phyloP scores from a whole-genome alignment of 768 basidiomycete genomes.

The Sutorius australiensis region DNA sequence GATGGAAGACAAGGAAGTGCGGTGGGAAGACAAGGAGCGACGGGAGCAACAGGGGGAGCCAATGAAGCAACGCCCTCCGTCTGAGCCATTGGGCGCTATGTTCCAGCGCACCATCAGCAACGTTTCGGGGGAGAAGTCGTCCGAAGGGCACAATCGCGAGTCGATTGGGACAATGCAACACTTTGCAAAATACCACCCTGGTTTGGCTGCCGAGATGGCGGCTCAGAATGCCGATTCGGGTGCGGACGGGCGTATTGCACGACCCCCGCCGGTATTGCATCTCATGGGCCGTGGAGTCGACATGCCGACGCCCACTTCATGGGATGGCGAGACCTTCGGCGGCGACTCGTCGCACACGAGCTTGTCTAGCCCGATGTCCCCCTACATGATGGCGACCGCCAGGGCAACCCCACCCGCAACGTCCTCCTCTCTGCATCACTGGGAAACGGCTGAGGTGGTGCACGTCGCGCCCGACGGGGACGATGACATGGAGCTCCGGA shows the following conservation, averaged over 20 bases:
- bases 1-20: slow-evolving; percentile 49
- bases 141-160: slow-evolving; percentile 35
- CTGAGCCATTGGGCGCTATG: slow-evolving; percentile 52
- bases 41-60: slow-evolving; percentile 32
- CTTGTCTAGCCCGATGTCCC: slow-evolving; percentile 45
- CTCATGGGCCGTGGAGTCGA: slow-evolving; percentile 43
- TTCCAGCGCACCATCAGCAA: slow-evolving; percentile 58
- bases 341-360: slow-evolving; percentile 46
- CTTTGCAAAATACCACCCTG: slow-evolving; percentile 58
- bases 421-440: slow-evolving; percentile 48
- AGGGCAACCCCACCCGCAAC: slow-evolving; percentile 62
- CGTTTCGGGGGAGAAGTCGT: slow-evolving; percentile 46
- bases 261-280: slow-evolving; percentile 37
- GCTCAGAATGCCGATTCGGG: slow-evolving; percentile 26
- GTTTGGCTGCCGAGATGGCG: slow-evolving; percentile 51
- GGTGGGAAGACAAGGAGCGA: slow-evolving; percentile 40
- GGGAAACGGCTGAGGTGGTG: slow-evolving; percentile 69
- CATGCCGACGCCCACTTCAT: slow-evolving; percentile 40
- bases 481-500: slow-evolving; percentile 12
- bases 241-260: slow-evolving; percentile 18
- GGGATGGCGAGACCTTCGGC: slow-evolving; percentile 47
- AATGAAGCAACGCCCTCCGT: slow-evolving; percentile 38
- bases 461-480: slow-evolving; percentile 32
- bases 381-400: slow-evolving; percentile 45
- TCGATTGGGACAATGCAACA: slow-evolving; percentile 34